phyloP scores from a whole-genome alignment of 75 land plant species.

The Isoetes taiwanensis region DNA sequence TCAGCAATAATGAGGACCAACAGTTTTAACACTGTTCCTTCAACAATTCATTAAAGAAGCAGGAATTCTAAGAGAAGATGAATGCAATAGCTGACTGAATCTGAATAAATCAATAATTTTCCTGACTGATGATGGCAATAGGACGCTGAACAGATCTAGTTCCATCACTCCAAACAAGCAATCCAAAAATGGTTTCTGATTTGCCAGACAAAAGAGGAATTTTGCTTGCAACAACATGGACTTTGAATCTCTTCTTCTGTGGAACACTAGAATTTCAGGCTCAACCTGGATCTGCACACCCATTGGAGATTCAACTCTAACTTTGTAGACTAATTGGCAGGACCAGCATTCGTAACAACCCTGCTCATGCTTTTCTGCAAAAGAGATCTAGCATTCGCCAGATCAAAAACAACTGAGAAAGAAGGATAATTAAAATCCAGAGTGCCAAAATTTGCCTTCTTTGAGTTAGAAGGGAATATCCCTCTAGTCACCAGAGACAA shows the following conservation, averaged over 20 bases:
- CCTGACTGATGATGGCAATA: no score
- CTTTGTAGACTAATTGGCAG: conserved; percentile 29
- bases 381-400: conserved; percentile 5
- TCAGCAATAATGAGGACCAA: no score
- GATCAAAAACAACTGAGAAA: conserved; percentile 27
- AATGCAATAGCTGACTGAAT: no score
- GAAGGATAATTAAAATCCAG: conserved; percentile 61
- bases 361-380: conserved; percentile 28
- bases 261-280: conserved; percentile 47
- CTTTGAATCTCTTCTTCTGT: conserved; percentile 33
- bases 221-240: conserved; percentile 8
- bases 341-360: conserved; percentile 76
- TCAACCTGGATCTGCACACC: conserved; percentile 47
- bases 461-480: not conserved
- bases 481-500: not conserved
- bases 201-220: conserved; percentile 26
- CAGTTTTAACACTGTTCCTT: no score
- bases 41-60: no score
- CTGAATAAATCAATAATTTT: no score
- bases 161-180: conserved; percentile 43
- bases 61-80: no score
- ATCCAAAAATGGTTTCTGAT: conserved; percentile 38
- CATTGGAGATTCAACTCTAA: conserved; percentile 32
- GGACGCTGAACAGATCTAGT: conserved; percentile 32
- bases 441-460: not conserved